Base-by-base conservation (phyloP, 2,329 filamentous ascomycete species). In the Trichophaea hybrida region DNA sequence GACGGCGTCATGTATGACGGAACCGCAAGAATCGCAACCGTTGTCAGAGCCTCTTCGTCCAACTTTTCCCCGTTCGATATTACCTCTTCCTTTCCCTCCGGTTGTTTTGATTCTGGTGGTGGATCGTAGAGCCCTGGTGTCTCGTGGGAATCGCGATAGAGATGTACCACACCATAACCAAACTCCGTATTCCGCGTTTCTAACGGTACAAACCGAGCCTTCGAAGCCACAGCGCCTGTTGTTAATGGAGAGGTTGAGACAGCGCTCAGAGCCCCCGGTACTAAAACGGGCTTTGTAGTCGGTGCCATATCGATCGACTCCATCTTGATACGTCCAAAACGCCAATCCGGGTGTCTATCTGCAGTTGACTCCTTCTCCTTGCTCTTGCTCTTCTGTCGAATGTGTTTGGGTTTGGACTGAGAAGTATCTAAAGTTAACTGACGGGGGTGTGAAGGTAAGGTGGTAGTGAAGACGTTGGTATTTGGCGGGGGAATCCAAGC, bases 1-100 rank as follows among this genome's bases (percentile, higher is more conserved):
- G 86, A 85, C 0, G 90, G 86, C 6, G 88, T 88, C 75, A 97
- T 85, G 72, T 96, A 97, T 34, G 86, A 93, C 5, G 93, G 93
- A 12, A 98, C 91, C 4, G 91, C 90, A 33, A 95, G 83, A 64
- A 98, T 91, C 71, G 93, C 97, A 13, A 98, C 74, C 0, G 88
- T 94, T 2, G 86, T 93, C 71, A 86, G 94, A 24, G 62, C 59
- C 37, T 67, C 62, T 38, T 62, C 59, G 35, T 61, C 55, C 46
- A 57, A 62, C 62, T 59, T 70, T 55, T 70, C 66, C 44, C 57
- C 65, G 62, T 62, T 65, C 61, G n/a, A 59, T 65, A 24, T 24
- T 49, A 46, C 61, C 60, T 55, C 71, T 56, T 70, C 67, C 17
- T 61, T 61, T n/a, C 66, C 68, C 34, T 68, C 64, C 15, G 59